Base-by-base conservation (phyloP, 2,329 filamentous ascomycete genomes). In the Fusarium subtropicale region DNA sequence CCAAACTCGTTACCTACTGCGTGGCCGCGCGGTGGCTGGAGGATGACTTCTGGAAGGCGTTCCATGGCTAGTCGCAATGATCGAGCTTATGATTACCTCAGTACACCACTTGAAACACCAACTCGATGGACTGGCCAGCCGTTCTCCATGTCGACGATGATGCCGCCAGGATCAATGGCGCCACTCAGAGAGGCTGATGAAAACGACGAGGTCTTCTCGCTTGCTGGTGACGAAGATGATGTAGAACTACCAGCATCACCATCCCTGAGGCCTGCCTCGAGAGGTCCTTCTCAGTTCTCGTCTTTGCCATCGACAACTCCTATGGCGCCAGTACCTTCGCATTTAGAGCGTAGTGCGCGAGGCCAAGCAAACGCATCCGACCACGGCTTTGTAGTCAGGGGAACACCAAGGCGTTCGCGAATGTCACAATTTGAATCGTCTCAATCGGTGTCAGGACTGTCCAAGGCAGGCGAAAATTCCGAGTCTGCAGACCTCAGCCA, bases 41-140 rank as follows among this genome's bases (percentile, higher is more conserved):
- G 68, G 62, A 67, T 73, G 13, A 65, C 75, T 10, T 74, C 74
- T 22, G 71, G 68, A 12, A 70, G 72, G 53, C 72, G 72, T 18
- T 68, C 73, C 16, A 58, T 73, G 18, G 60, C 66, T 15, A 74
- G 61, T 50, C 74, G 74, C 41, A 65, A 67, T 9, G 68, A 74
- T 24, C 64, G 66, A 28, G 60, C 57, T 11, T 68, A 64, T 20
- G 72, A 74, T 38, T 66, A 71, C 34, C 47, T 66, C 2, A 57
- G 61, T 22, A 74, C 66, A 46, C 59, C 72, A 9, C 57, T 81
- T 16, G 79, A 80, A 48, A 85, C 83, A 10, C 83, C 83, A 3
- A 85, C 82, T n/a, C 81, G 81, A 51, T 81, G 82, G 78, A 83
- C 81, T 4, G 81, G 84, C 5, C 76, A 80, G 52, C 75, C 80